Conservation (phyloP, 164 flowering plant species). For the Liquidambar formosana region DNA sequence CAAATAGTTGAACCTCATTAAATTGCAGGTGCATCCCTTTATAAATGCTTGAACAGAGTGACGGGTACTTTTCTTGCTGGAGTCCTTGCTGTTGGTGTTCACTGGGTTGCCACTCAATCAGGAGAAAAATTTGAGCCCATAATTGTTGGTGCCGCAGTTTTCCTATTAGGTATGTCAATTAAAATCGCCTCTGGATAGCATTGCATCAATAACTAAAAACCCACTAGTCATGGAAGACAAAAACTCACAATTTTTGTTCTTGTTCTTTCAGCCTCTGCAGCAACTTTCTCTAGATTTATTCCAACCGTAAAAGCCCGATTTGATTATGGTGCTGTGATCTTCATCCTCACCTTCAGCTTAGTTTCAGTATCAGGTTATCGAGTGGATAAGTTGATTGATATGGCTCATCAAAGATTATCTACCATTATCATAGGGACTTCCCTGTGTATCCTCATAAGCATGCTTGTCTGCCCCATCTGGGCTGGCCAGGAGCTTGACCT, state of each 20-base stretch:
- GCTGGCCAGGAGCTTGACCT: slow-evolving; percentile 73
- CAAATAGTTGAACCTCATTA: too few relatives aligned
- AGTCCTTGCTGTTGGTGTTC: slow-evolving; percentile 59
- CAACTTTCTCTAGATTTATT: slow-evolving; percentile 76
- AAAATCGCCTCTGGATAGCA: too few relatives aligned
- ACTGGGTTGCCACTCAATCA: slow-evolving; percentile 57
- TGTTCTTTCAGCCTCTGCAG: slow-evolving; percentile 55
- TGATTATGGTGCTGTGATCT: slow-evolving; percentile 74
- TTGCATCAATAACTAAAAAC: too few relatives aligned
- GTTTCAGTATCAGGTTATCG: slow-evolving; percentile 77
- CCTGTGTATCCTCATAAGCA: slow-evolving; percentile 55
- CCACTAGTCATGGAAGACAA: not conserved
- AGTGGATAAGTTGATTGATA: slow-evolving; percentile 48
- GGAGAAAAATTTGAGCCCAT: slow-evolving; percentile 61
- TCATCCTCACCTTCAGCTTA: slow-evolving; percentile 84
- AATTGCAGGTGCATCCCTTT: slow-evolving; percentile 62
- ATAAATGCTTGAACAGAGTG: slow-evolving; percentile 59
- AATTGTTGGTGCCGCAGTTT: slow-evolving; percentile 55
- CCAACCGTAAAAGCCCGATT: slow-evolving; percentile 68
- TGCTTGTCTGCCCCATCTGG: slow-evolving; percentile 71
- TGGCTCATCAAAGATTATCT: slow-evolving; percentile 60
- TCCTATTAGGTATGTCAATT: slow-evolving; percentile 53
- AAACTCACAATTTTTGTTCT: not conserved
- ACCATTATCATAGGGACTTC: slow-evolving; percentile 69
- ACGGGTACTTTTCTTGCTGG: slow-evolving; percentile 67